phyloP scores from a whole-genome alignment of 2,329 filamentous ascomycete species.

The Exserohilum turcica region DNA sequence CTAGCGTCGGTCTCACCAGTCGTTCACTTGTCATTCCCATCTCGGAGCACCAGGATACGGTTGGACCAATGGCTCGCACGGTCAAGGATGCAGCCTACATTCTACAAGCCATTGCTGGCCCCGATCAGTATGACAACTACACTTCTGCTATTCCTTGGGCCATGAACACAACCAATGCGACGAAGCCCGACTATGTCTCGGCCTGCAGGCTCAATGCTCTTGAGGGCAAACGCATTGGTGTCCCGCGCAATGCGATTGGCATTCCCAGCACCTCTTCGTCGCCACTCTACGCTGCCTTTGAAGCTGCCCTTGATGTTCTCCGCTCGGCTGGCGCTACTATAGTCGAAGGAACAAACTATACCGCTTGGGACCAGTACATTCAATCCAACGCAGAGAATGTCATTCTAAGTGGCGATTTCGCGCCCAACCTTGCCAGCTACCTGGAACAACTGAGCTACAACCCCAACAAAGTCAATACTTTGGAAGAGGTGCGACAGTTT shows the following conservation, averaged over 20 bases:
- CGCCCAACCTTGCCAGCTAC: slow-evolving; percentile 62
- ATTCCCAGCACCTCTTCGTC: slow-evolving; percentile 38
- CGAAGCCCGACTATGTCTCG: slow-evolving; percentile 64
- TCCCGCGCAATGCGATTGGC: slow-evolving; percentile 64
- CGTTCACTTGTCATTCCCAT: slow-evolving; percentile 69
- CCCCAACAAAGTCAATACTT: slow-evolving; percentile 58
- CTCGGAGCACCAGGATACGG: slow-evolving; percentile 60
- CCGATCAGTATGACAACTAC: slow-evolving; percentile 61
- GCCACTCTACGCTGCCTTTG: slow-evolving; percentile 59
- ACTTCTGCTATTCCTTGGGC: slow-evolving; percentile 61
- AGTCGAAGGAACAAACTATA: slow-evolving; percentile 65
- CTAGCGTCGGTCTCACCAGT: slow-evolving; percentile 68
- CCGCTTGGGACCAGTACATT: slow-evolving; percentile 55
- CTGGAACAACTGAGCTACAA: slow-evolving; percentile 62
- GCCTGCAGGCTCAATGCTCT: slow-evolving; percentile 62
- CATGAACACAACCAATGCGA: slow-evolving; percentile 43
- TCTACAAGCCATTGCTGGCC: slow-evolving; percentile 63
- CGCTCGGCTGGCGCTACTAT: slow-evolving; percentile 62
- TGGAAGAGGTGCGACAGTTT: slow-evolving; percentile 60
- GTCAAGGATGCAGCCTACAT: slow-evolving; percentile 64
- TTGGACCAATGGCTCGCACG: slow-evolving; percentile 63
- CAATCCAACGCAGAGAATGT: slow-evolving; percentile 49
- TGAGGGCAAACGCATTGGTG: slow-evolving; percentile 64
- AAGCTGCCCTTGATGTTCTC: slow-evolving; percentile 60
- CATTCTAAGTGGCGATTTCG: slow-evolving; percentile 65